A percentile compares a stretch with the other conserved stretches of the same genome.
Evolutionary conservation across 306 rosid species (phyloP).

Genomic region (Trifolium fragiferum): DNA sequence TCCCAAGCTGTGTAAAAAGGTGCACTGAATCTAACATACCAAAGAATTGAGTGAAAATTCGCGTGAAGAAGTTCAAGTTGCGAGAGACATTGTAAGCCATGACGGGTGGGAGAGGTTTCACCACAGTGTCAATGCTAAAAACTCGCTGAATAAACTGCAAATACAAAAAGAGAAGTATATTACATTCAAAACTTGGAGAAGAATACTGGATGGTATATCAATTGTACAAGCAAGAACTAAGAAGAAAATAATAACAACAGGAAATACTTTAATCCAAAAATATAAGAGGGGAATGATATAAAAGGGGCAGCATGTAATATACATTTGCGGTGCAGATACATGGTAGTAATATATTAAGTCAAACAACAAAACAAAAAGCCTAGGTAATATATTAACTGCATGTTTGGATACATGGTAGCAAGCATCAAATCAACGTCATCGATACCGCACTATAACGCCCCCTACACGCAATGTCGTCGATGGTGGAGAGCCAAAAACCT

Average conservation of each 20-base stretch:
- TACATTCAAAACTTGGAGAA: slow-evolving; percentile 10
- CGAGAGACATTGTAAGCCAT: slow-evolving; percentile 88
- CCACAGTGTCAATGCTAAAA: slow-evolving; percentile 85
- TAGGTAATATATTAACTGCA: not conserved
- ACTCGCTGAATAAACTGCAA: slow-evolving; percentile 94
- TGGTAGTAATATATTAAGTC: not conserved
- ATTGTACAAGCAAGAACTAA: slow-evolving; percentile 13
- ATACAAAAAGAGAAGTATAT: slow-evolving; percentile 14
- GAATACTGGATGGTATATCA: slow-evolving; percentile 8
- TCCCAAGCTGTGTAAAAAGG: slow-evolving; percentile 19
- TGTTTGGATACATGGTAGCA: not conserved
- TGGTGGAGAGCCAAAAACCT: too few relatives aligned
- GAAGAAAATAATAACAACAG: slow-evolving; percentile 19
- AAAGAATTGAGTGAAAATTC: slow-evolving; percentile 93
- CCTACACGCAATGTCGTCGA: too few relatives aligned
- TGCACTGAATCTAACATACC: slow-evolving; percentile 61
- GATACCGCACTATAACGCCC: not conserved
- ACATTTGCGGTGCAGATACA: not conserved
- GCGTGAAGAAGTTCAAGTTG: slow-evolving; percentile 93
- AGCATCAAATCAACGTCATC: not conserved
- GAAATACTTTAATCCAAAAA: not conserved
- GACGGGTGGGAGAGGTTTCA: slow-evolving; percentile 90
- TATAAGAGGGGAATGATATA: not conserved
- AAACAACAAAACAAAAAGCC: slow-evolving; percentile 15
- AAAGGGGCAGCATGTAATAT: not conserved